Evolutionary conservation across 2,329 filamentous ascomycete species (phyloP).

Genomic region (Aspergillus arachidicola): DNA sequence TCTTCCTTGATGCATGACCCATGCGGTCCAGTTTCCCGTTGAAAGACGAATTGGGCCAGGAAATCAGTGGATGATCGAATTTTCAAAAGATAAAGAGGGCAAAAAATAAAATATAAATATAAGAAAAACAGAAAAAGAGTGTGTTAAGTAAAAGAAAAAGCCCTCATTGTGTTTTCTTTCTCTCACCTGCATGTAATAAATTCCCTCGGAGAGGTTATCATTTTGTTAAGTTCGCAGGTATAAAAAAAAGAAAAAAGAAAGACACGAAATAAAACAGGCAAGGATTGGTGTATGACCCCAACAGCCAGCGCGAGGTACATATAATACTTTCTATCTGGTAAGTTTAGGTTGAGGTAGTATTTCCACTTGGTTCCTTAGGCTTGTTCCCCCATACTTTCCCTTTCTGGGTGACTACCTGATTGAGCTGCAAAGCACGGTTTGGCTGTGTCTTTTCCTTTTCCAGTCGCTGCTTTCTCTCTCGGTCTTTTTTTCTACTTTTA

Average conservation of each 20-base stretch:
- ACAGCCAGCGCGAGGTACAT: background rate
- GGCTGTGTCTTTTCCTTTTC: constrained; percentile 8
- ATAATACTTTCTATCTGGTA: background rate
- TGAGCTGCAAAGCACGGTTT: constrained; percentile 6
- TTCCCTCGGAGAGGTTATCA: background rate
- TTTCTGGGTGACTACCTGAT: constrained; percentile 14
- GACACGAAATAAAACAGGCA: background rate
- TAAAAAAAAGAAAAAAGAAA: background rate
- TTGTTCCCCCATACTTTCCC: constrained; percentile 15
- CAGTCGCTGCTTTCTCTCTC: background rate
- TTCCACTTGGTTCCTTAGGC: constrained; percentile 1
- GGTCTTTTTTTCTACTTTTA: constrained; percentile 10
- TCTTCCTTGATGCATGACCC: constrained; percentile 2
- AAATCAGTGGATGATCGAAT: background rate
- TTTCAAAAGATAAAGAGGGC: background rate
- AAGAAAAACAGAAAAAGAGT: background rate
- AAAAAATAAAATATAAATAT: background rate
- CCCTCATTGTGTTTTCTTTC: background rate
- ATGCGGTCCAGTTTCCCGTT: background rate
- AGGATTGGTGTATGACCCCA: background rate
- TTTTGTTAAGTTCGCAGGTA: background rate
- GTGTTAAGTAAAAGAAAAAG: background rate
- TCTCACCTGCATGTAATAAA: background rate
- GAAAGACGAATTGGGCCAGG: background rate
- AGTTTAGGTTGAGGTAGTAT: background rate